Percentiles rank a stretch among this genome's conserved stretches.
These are phyloP conservation scores for Cotoneaster glaucophyllus DNA, from an alignment of 306 rosid genomes.

Conservation along the genomic window DNA sequence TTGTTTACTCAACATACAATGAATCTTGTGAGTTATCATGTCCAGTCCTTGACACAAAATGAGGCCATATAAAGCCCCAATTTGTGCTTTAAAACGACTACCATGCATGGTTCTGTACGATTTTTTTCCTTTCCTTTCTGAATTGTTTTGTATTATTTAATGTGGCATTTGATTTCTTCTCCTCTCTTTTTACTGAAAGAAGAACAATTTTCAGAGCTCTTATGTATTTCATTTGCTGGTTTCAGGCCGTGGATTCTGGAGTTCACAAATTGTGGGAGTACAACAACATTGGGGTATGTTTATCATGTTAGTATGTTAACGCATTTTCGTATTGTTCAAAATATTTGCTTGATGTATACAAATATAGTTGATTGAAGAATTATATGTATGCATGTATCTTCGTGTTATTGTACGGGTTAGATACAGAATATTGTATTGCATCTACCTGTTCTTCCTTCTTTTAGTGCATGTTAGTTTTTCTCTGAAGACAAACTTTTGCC, in stretches of 20 bases:
- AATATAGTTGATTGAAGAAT: neutral
- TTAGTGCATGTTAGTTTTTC: neutral
- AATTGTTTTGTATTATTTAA: neutral
- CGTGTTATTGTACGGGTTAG: neutral
- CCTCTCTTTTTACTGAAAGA: neutral
- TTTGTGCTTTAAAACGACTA: neutral
- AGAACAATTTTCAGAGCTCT: neutral
- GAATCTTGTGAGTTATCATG: too few relatives aligned
- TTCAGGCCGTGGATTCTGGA: constrained; percentile 94
- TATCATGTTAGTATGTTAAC: neutral
- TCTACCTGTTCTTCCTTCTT: neutral
- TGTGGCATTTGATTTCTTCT: neutral
- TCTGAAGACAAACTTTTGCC: neutral
- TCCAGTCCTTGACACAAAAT: too few relatives aligned
- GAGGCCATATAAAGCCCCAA: too few relatives aligned
- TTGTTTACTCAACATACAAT: too few relatives aligned
- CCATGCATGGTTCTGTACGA: neutral
- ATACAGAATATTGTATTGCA: neutral
- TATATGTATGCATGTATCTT: neutral
- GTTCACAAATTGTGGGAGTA: constrained; percentile 83
- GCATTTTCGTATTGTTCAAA: neutral
- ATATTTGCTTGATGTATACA: neutral
- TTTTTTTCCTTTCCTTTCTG: neutral
- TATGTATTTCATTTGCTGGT: constrained; percentile 1
- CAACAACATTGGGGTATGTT: constrained; percentile 79